Evolutionary conservation across 306 rosid species (phyloP), one percentile per base, ranked within the genome.

Genomic region (Canavalia ensiformis): DNA sequence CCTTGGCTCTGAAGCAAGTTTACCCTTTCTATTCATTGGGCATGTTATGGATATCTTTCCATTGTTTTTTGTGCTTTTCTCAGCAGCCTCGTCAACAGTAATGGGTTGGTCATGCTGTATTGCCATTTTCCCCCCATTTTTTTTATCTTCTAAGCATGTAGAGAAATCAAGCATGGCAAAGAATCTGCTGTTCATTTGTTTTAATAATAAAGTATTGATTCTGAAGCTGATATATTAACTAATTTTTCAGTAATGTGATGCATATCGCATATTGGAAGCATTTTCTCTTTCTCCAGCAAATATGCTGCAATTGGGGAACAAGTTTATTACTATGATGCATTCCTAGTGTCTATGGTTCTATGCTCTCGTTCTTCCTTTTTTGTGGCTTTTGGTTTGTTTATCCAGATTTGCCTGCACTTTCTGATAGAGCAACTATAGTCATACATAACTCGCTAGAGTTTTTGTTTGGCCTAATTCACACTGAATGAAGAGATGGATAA

Each of bases 201-300:
- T 30, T 18, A 44, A 67, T 52, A 45, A 31, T 65, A n/a, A 70
- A 60, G 18, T 13, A 47, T 34, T 76, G 72, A n/a, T 46, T 37
- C 28, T 13, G 42, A 73, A 13, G 59, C 34, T 46, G 55, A 74
- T 6, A 45, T 47, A 31, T 45, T 55, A 81, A 34, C 71, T n/a
- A 37, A 37, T 58, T 76, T 67, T 75, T 68, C 66, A 35, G 60
- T 59, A 39, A 66, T 70, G 33, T 69, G 44, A 51, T 76, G 63
- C 29, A 49, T 12, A 37, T 44, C 0, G 0, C 46, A 35, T 63
- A 73, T 66, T 47, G n/a, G 51, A 73, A 65, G 9, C 51, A 64
- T 41, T 65, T 39, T 64, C 18, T 78, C 46, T 54, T 42, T 42
- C 13, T 39, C 25, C 39, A 4, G 39, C 29, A 45, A 49, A 30